Base-by-base conservation (phyloP, 1,284 basidiomycete species). In the Cryptococcus sp. region DNA sequence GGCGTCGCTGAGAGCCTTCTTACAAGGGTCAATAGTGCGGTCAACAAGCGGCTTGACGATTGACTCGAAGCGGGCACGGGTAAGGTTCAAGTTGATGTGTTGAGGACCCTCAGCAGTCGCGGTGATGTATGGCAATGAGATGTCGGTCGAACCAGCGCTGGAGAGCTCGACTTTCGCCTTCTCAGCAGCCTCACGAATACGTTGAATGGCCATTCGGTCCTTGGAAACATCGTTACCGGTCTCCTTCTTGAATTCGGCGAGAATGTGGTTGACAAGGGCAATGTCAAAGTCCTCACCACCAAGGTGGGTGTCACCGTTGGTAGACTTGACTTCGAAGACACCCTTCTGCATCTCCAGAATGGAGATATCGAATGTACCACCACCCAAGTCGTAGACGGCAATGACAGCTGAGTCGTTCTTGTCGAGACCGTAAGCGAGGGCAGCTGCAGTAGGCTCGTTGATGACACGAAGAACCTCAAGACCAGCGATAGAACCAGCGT, bases 271-370 rank as follows among this genome's bases (percentile, higher is more conserved):
- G 68, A 98, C 89, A 43, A 98, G 86, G 47, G 87, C 81, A 66
- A 96, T 89, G 75, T 98, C 93, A 73, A 98, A 98, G 80, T 99
- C 95, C 81, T 99, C 95, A 78, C 95, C 95, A 80, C 95, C 95
- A 61, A 99, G 86, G 79, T 99, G 95, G 23, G 95, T 98, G 80
- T 99, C 94, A 80, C 95, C 95, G 77, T 97, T 97, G 65, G 95
- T 99, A 1, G 95, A 97, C 83, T 97, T 97, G 77, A 99, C 95
- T 79, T 98, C 95, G 79, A 98, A 99, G 23, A 99, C 93, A 70
- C 95, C 95, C 81, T 96, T 94, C 80, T 96, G 92, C 91, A 98
- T 98, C 81, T 97, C 93, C 46, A 98, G 84, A 67, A 99, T 93
- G 38, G 95, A 98, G 70, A 98, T 91, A 91, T 98, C 93, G 79